These are phyloP conservation scores for Trichoderma polysporum DNA, from an alignment of 2,329 filamentous ascomycete species.

Conservation along the genomic window DNA sequence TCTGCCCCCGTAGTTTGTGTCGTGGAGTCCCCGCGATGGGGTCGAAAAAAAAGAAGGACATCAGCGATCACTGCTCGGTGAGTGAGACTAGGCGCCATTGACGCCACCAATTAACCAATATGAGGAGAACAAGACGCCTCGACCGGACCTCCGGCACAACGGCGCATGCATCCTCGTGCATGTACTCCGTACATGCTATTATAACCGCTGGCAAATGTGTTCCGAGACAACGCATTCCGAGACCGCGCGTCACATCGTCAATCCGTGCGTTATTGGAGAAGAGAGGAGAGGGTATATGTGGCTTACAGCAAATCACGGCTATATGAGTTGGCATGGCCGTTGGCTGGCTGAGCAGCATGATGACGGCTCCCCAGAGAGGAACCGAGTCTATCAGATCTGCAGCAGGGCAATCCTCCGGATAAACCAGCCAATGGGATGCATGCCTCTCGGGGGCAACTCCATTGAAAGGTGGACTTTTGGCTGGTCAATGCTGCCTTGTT, in stretches of 20 bases:
- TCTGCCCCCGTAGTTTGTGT: slow-evolving; percentile 11
- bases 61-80: slow-evolving; percentile 4
- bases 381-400: not conserved
- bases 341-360: not conserved
- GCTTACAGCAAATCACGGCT: not conserved
- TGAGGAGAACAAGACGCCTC: slow-evolving; percentile 10
- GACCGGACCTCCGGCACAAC: slow-evolving; percentile 18
- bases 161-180: not conserved
- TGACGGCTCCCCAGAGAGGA: not conserved
- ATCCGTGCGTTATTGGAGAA: not conserved
- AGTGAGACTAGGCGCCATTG: slow-evolving; percentile 4
- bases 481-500: not conserved
- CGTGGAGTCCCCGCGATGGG: slow-evolving; percentile 15
- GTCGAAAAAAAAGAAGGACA: slow-evolving; percentile 4
- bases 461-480: not conserved
- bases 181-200: not conserved
- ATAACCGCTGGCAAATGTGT: slow-evolving; percentile 5
- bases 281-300: not conserved
- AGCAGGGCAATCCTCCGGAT: not conserved
- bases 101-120: slow-evolving; percentile 11
- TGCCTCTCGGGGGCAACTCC: no score
- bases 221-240: slow-evolving; percentile 8
- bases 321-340: slow-evolving; percentile 6
- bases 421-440: not conserved
- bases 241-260: not conserved